A percentile compares a stretch with the other conserved stretches of the same genome.
phyloP scores from a whole-genome alignment of 306 rosid genomes.

The Quercus cerris region DNA sequence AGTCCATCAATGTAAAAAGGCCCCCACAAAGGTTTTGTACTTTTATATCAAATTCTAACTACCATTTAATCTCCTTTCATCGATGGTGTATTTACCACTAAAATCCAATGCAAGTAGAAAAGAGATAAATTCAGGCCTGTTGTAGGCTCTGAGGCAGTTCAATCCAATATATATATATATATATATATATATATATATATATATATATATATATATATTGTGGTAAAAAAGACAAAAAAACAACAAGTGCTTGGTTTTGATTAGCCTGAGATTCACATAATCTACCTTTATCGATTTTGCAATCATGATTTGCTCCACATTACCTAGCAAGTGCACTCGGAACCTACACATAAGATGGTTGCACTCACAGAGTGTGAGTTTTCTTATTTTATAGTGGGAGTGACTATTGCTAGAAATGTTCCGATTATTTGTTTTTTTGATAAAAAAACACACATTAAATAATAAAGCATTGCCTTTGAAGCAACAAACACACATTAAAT shows the following conservation, averaged over 20 bases:
- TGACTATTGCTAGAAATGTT: too few relatives aligned
- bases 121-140: neutral
- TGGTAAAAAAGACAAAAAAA: neutral
- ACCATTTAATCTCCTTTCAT: neutral
- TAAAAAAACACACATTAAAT: too few relatives aligned
- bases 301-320: neutral
- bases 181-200: too few relatives aligned
- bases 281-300: neutral
- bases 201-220: neutral
- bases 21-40: too few relatives aligned
- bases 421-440: too few relatives aligned
- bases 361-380: neutral
- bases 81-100: conserved; percentile 9
- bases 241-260: neutral
- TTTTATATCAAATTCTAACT: too few relatives aligned
- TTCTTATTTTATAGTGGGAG: too few relatives aligned
- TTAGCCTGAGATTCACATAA: neutral
- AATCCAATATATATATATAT: neutral
- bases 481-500: too few relatives aligned
- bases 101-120: neutral
- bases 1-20: too few relatives aligned
- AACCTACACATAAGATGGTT: neutral
- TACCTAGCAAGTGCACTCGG: neutral
- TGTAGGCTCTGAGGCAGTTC: neutral
- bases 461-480: too few relatives aligned